phyloP scores from a whole-genome alignment of 2,329 filamentous ascomycete species.

The Iodosphaeria phyllophila region DNA sequence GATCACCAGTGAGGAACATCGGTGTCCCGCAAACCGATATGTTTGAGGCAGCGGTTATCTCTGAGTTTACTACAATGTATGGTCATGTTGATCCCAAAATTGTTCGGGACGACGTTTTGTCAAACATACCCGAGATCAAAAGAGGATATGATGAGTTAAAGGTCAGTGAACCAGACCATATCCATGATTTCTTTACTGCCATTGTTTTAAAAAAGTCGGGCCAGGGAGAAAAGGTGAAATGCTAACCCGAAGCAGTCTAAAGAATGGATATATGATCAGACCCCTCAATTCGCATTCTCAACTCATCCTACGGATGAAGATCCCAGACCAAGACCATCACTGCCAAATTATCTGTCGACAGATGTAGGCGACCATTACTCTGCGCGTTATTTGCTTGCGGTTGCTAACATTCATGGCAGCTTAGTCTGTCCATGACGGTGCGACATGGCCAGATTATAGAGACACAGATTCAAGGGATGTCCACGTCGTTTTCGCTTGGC shows the following conservation, averaged over 20 bases:
- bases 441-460: conserved; percentile 19
- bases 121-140: conserved; percentile 31
- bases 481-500: conserved; percentile 1
- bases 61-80: conserved; percentile 53
- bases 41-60: conserved; percentile 37
- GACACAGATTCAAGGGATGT: conserved; percentile 2
- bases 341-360: conserved; percentile 26
- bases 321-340: conserved; percentile 30
- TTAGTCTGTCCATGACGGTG: conserved; percentile 16
- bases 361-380: conserved; percentile 16
- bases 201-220: not conserved
- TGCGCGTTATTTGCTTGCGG: not conserved
- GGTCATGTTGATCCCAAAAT: conserved; percentile 16
- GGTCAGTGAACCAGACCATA: conserved; percentile 20
- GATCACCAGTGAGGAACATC: conserved; percentile 69
- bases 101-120: conserved; percentile 25
- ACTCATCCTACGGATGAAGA: conserved; percentile 40
- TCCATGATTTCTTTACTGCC: not conserved
- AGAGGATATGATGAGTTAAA: conserved; percentile 44
- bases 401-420: conserved; percentile 4
- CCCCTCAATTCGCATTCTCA: conserved; percentile 62
- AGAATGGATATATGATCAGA: conserved; percentile 72
- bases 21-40: conserved; percentile 26
- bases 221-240: too few relatives aligned
- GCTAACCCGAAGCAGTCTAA: conserved; percentile 36